Evolutionary conservation across 352 stramenopile genomes (phyloP).

Genomic region (Globisporangium barbulae): DNA sequence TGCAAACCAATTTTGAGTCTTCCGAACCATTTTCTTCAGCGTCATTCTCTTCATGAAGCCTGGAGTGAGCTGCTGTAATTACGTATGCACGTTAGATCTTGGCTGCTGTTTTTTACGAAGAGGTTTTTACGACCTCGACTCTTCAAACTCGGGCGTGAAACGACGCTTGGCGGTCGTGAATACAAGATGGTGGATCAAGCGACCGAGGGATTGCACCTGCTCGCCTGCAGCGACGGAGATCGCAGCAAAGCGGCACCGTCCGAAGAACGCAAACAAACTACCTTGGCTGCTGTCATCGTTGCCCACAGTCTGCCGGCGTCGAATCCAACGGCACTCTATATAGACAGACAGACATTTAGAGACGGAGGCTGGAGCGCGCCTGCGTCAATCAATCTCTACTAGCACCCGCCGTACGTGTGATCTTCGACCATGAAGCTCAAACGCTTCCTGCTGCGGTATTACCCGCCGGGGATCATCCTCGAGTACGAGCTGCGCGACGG

Average conservation of each 20-base stretch:
- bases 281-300: not conserved
- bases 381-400: not conserved
- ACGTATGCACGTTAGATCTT: not conserved
- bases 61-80: not conserved
- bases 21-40: not conserved
- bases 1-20: not conserved
- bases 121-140: conserved; percentile 9
- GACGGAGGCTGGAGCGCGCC: not conserved
- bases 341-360: not conserved
- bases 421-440: conserved; percentile 91
- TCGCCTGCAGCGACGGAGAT: not conserved
- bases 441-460: conserved; percentile 94
- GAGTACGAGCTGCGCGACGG: conserved; percentile 94
- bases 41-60: not conserved
- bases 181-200: not conserved
- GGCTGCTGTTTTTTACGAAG: not conserved
- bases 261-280: conserved; percentile 4
- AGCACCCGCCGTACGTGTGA: not conserved
- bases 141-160: not conserved
- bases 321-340: not conserved
- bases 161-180: not conserved
- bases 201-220: not conserved
- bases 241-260: not conserved
- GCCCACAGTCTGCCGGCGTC: not conserved
- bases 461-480: conserved; percentile 94